Evolutionary conservation across 495 filamentous ascomycete genomes (phyloP).

Genomic region (Podospora pseudocomata): DNA sequence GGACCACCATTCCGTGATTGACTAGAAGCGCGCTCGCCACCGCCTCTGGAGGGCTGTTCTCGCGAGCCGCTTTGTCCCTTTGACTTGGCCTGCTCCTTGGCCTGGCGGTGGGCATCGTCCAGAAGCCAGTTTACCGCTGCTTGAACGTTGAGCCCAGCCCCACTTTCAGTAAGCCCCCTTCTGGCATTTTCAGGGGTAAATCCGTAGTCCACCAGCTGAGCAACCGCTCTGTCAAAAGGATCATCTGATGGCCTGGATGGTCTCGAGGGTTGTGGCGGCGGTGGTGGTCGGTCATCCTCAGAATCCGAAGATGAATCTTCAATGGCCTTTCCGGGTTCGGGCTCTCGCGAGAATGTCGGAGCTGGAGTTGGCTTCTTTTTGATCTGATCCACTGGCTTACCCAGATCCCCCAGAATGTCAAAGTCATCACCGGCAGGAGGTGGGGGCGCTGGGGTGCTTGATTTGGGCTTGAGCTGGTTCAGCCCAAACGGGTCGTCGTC

Average conservation of each 20-base stretch:
- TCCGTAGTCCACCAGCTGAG: slow-evolving; percentile 92
- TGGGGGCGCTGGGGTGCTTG: slow-evolving; percentile 31
- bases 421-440: slow-evolving; percentile 71
- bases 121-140: slow-evolving; percentile 85
- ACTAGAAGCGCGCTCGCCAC: slow-evolving; percentile 30
- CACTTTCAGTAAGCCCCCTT: slow-evolving; percentile 72
- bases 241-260: slow-evolving; percentile 38
- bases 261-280: slow-evolving; percentile 28
- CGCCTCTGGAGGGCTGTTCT: slow-evolving; percentile 20
- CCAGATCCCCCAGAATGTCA: slow-evolving; percentile 84
- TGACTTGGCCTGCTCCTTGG: slow-evolving; percentile 52
- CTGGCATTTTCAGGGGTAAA: slow-evolving; percentile 78
- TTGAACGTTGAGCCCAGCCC: slow-evolving; percentile 76
- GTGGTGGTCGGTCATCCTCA: slow-evolving; percentile 29
- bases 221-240: slow-evolving; percentile 75
- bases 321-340: slow-evolving; percentile 44
- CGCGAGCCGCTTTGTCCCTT: slow-evolving; percentile 29
- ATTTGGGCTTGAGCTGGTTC: slow-evolving; percentile 54
- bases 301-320: slow-evolving; percentile 46
- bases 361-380: slow-evolving; percentile 37
- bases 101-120: slow-evolving; percentile 77
- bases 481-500: slow-evolving; percentile 95
- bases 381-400: slow-evolving; percentile 80
- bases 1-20: slow-evolving; percentile 35
- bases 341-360: slow-evolving; percentile 35